Evolutionary conservation across 2,329 filamentous ascomycete genomes (phyloP), one percentile per base, ranked within the genome.

Genomic region (Aspergillaceae sp.): DNA sequence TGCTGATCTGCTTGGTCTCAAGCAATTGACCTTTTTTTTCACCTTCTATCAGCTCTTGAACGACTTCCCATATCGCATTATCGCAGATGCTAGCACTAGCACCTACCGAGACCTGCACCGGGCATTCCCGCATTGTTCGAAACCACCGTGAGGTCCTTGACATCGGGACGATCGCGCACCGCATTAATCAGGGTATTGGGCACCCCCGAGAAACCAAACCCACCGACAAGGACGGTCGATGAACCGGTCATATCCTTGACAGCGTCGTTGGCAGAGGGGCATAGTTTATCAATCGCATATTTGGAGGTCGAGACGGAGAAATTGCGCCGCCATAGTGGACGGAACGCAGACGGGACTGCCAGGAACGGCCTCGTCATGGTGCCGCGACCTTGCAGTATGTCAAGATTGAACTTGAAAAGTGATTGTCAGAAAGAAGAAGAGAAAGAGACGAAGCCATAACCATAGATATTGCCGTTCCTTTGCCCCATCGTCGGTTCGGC

Each of bases 121-220:
- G 81, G 79, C 51, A 84, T 82, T 32, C 86, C 86, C 6, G 86
- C 86, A 64, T 91, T 91, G 64, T 91, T 91, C 45, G 85, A 89
- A 7, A 90, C 85, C 36, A 85, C 84, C 2, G 84, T 89, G 40
- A 91, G 72, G n/a, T 80, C 66, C 44, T 65, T 74, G 45, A 76
- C 64, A 36, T 69, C 74, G 5, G 82, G 77, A 58, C 80, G 71
- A 38, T 73, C 72, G 44, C 81, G 76, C 26, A 91, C 75, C 36
- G 83, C 80, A 42, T 80, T 74, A 60, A 89, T 90, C 47, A 64
- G 51, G 26, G 59, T 60, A 45, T 54, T 56, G 11, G 56, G 55
- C 7, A 60, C 51, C 48, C 86, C 86, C 51, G 84, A 89, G 29
- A 91, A 77, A 27, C 86, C 87, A 63, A 91, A 91, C 1, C 86